Percentiles rank a stretch among this genome's conserved stretches.
Conservation (phyloP, 129 eudicot species). For the Silybum marianum region DNA sequence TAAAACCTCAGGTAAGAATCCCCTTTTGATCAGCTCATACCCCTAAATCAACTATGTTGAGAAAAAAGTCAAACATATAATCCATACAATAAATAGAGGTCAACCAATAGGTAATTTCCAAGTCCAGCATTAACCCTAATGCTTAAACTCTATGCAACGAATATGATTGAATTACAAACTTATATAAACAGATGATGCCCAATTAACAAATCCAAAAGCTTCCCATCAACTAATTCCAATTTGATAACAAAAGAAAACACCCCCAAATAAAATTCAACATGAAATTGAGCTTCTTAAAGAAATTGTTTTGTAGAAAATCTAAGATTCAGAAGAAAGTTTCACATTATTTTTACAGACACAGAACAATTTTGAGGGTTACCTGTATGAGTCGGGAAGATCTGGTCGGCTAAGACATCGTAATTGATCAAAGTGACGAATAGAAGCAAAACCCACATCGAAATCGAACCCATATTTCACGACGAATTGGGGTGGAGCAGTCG, state of each 20-base stretch:
- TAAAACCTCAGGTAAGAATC: neutral
- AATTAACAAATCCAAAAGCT: slow-evolving; percentile 6
- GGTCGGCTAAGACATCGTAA: slow-evolving; percentile 54
- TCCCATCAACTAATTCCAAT: neutral
- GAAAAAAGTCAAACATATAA: slow-evolving; percentile 2
- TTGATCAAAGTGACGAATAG: slow-evolving; percentile 31
- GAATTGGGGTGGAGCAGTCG: too few relatives aligned
- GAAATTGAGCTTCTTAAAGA: neutral
- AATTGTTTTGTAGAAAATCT: neutral
- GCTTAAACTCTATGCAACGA: neutral
- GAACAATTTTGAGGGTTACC: slow-evolving; percentile 38
- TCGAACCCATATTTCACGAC: slow-evolving; percentile 35
- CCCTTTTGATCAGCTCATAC: slow-evolving; percentile 15
- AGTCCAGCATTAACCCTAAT: too few relatives aligned
- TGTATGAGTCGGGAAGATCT: slow-evolving; percentile 67
- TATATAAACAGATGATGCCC: neutral
- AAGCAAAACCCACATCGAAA: slow-evolving; percentile 28
- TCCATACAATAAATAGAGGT: neutral
- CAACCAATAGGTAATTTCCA: too few relatives aligned
- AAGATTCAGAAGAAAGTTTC: neutral
- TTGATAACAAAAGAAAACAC: neutral
- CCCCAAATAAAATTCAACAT: neutral
- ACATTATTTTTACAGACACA: neutral
- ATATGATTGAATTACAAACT: neutral
- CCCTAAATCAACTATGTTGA: slow-evolving; percentile 14